A percentile compares a stretch with the other conserved stretches of the same genome.
Conservation (phyloP, 164 flowering plant genomes). For the Pachysandra terminalis region DNA sequence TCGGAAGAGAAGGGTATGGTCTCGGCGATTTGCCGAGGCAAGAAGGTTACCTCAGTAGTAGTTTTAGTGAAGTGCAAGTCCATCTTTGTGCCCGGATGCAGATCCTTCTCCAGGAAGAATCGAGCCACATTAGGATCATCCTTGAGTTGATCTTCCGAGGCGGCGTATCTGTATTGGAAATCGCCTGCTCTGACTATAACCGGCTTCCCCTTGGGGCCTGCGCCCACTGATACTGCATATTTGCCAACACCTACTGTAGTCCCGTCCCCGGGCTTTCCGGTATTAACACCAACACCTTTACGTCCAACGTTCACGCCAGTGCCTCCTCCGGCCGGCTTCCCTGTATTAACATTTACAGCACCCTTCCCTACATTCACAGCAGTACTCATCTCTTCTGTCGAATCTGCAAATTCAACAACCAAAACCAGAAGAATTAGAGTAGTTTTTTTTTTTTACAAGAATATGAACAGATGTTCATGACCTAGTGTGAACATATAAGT, state of each 20-base stretch:
- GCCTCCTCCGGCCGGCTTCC: slow-evolving; percentile 12
- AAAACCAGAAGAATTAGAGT: not conserved
- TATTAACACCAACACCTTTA: slow-evolving; percentile 16
- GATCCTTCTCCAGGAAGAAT: slow-evolving; percentile 34
- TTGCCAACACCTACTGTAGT: slow-evolving; percentile 17
- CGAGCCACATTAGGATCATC: slow-evolving; percentile 24
- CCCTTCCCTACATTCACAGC: slow-evolving; percentile 14
- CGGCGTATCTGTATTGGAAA: slow-evolving; percentile 15
- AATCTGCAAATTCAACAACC: slow-evolving; percentile 6
- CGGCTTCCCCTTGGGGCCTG: slow-evolving; percentile 20
- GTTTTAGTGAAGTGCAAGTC: slow-evolving; percentile 25
- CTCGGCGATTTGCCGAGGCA: slow-evolving; percentile 36
- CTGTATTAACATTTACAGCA: slow-evolving; percentile 9
- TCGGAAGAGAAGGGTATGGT: slow-evolving; percentile 43
- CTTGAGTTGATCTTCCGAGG: slow-evolving; percentile 22
- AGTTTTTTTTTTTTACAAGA: not conserved
- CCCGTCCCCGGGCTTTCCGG: slow-evolving; percentile 11
- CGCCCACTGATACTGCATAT: slow-evolving; percentile 23
- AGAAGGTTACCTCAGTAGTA: slow-evolving; percentile 19
- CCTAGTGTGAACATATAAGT: not conserved
- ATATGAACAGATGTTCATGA: not conserved
- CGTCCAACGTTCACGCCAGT: slow-evolving; percentile 15
- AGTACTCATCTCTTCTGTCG: slow-evolving; percentile 16
- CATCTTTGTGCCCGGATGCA: slow-evolving; percentile 16
- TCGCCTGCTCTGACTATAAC: slow-evolving; percentile 14